A percentile compares a stretch with the other conserved stretches of the same genome.
These are phyloP conservation scores for Torrubiellomyces zombiae DNA, from an alignment of 2,329 filamentous ascomycete genomes.

Conservation along the genomic window DNA sequence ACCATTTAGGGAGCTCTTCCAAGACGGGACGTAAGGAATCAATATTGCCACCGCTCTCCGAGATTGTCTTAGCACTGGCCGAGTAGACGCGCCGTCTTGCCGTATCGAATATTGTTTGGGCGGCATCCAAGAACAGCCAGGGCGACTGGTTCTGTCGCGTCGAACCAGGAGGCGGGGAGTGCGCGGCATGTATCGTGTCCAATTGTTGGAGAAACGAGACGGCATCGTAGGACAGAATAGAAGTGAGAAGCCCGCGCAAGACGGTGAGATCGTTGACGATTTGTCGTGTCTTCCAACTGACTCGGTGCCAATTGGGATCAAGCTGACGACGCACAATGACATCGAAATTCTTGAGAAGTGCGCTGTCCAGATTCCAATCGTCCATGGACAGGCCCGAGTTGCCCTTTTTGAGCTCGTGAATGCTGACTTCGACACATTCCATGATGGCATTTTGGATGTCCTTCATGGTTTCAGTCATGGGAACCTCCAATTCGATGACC, in stretches of 20 bases:
- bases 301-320: slow-evolving; percentile 92
- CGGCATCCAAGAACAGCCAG: slow-evolving; percentile 91
- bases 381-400: slow-evolving; percentile 88
- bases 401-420: slow-evolving; percentile 80
- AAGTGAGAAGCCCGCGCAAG: slow-evolving; percentile 67
- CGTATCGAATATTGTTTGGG: slow-evolving; percentile 83
- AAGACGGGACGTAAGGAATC: slow-evolving; percentile 62
- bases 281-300: slow-evolving; percentile 87
- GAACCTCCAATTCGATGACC: slow-evolving; percentile 89
- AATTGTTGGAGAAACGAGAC: slow-evolving; percentile 86
- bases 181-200: slow-evolving; percentile 83
- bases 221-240: slow-evolving; percentile 69
- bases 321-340: slow-evolving; percentile 74
- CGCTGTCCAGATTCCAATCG: slow-evolving; percentile 91
- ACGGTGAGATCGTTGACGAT: slow-evolving; percentile 82
- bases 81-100: slow-evolving; percentile 79
- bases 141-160: slow-evolving; percentile 81
- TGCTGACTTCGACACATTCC: slow-evolving; percentile 90
- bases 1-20: slow-evolving; percentile 93
- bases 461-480: slow-evolving; percentile 88
- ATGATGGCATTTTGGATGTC: slow-evolving; percentile 88
- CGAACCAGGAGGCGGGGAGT: slow-evolving; percentile 74
- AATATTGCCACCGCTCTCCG: slow-evolving; percentile 24
- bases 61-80: slow-evolving; percentile 39
- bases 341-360: slow-evolving; percentile 84